These are phyloP conservation scores for Medicago lupulina DNA, from an alignment of 306 rosid species.

Conservation along the genomic window DNA sequence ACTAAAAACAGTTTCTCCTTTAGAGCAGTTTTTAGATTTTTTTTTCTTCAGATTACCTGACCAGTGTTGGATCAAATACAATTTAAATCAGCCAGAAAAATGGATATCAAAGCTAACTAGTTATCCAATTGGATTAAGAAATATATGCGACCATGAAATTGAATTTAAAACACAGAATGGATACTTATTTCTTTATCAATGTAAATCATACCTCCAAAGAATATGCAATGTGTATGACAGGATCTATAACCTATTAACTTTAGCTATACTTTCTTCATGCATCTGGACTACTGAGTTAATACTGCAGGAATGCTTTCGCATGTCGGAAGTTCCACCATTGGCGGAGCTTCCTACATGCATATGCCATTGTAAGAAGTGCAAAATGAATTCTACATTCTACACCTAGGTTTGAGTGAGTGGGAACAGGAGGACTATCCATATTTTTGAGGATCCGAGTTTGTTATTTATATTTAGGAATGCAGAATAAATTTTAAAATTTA, in stretches of 20 bases:
- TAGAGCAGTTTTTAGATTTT: no score
- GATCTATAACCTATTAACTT: slow-evolving; percentile 23
- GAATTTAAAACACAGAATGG: slow-evolving; percentile 15
- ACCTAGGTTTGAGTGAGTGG: slow-evolving; percentile 6
- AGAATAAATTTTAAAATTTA: background rate
- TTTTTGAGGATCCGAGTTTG: slow-evolving; percentile 12
- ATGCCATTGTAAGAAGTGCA: background rate
- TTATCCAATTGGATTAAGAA: slow-evolving; percentile 23
- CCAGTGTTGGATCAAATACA: slow-evolving; percentile 30
- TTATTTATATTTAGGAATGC: background rate
- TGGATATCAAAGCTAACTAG: slow-evolving; percentile 19
- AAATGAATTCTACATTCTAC: background rate
- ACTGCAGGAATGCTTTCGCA: slow-evolving; percentile 13
- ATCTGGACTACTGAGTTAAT: slow-evolving; percentile 21
- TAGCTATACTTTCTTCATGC: slow-evolving; percentile 5
- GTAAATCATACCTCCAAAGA: slow-evolving; percentile 25
- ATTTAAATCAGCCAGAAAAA: slow-evolving; percentile 11
- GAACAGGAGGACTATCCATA: background rate
- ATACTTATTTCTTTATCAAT: slow-evolving; percentile 5
- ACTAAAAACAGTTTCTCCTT: no score
- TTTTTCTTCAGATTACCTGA: background rate
- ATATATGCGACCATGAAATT: slow-evolving; percentile 1
- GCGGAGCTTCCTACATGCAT: slow-evolving; percentile 3
- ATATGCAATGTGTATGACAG: background rate
- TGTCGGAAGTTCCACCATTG: slow-evolving; percentile 15